These are phyloP conservation scores for Zychaea mexicana DNA, from an alignment of 371 early-diverging fungal species.

Conservation along the genomic window DNA sequence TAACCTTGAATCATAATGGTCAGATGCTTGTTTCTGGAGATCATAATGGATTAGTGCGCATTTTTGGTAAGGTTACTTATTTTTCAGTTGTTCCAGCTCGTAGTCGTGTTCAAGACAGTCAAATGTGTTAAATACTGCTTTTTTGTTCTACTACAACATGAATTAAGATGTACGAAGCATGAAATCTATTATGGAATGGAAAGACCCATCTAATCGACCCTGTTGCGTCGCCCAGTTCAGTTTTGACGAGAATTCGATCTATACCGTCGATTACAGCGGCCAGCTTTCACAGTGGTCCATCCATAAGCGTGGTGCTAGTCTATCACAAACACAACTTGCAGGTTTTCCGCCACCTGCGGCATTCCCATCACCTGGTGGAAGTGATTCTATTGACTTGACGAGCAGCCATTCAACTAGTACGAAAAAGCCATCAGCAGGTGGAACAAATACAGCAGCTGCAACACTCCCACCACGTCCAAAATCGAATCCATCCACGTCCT, in stretches of 20 bases:
- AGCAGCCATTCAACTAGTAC: too few species aligned
- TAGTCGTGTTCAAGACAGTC: too few species aligned
- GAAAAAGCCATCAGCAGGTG: constrained; percentile 12
- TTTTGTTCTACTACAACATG: background rate
- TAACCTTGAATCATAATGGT: constrained; percentile 69
- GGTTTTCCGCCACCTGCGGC: constrained; percentile 48
- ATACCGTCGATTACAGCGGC: constrained; percentile 51
- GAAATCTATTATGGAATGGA: constrained; percentile 66
- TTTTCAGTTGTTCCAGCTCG: background rate
- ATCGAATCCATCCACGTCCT: constrained; percentile 27
- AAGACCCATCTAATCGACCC: constrained; percentile 28
- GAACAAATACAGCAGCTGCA: background rate
- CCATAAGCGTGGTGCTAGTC: constrained; percentile 51
- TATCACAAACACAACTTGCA: constrained; percentile 26
- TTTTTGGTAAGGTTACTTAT: constrained; percentile 49
- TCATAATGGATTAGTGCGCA: constrained; percentile 52
- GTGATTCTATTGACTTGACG: too few species aligned
- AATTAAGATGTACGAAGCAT: constrained; percentile 56
- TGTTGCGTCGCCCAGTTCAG: constrained; percentile 65
- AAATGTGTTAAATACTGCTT: background rate
- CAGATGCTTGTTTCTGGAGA: constrained; percentile 65
- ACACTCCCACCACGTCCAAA: constrained; percentile 21
- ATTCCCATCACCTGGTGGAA: constrained; percentile 13
- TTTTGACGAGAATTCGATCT: constrained; percentile 70
- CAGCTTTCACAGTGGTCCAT: constrained; percentile 59